Conservation (phyloP, 164 flowering plant genomes). For the Annona cherimola region DNA sequence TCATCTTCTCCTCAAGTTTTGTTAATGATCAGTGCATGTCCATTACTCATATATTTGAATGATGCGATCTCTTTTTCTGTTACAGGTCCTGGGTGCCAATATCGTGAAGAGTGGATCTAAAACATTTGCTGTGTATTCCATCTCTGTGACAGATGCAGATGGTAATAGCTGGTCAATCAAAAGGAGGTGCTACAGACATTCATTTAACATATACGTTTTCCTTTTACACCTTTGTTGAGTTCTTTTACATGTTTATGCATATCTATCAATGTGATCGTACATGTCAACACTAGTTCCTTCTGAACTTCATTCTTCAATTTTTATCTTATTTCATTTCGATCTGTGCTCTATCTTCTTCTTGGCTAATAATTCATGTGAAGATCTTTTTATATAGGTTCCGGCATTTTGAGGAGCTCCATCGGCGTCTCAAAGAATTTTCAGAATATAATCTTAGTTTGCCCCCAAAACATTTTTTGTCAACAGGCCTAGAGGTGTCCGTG, state of each 20-base stretch:
- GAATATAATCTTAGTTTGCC: conserved; percentile 94
- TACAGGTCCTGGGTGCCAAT: conserved; percentile 95
- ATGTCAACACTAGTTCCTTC: not conserved
- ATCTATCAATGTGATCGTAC: not conserved
- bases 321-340: not conserved
- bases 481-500: conserved; percentile 75
- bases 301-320: not conserved
- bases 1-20: conserved; percentile 7
- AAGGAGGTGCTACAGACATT: conserved; percentile 68
- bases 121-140: conserved; percentile 90
- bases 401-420: conserved; percentile 97
- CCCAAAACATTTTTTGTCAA: conserved; percentile 93
- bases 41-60: conserved; percentile 16
- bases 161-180: conserved; percentile 89
- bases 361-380: not conserved
- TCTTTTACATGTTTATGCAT: not conserved
- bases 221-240: conserved; percentile 9
- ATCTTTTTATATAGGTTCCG: conserved; percentile 54
- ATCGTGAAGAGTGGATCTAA: conserved; percentile 86
- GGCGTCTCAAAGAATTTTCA: conserved; percentile 80
- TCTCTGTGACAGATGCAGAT: conserved; percentile 85
- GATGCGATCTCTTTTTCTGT: conserved; percentile 22
- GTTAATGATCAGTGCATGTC: conserved; percentile 10
- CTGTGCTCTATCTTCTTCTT: not conserved
- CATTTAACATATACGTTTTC: conserved; percentile 3